Conservation (phyloP, 2,329 filamentous ascomycete genomes). For the Tetracladium maxilliforme region DNA sequence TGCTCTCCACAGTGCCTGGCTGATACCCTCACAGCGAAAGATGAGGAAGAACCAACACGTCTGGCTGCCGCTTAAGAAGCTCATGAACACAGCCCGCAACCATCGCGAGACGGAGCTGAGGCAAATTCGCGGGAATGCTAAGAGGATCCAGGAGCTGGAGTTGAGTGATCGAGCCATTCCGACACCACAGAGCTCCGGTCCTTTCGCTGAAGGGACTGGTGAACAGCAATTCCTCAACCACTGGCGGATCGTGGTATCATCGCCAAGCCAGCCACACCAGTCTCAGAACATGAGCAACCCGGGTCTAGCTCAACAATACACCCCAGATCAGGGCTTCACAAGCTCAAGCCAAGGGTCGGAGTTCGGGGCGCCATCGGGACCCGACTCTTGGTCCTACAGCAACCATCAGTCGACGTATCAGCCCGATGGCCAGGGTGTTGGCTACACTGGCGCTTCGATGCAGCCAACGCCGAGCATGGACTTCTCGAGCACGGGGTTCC, state of each 20-base stretch:
- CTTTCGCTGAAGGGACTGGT: slow-evolving; percentile 8
- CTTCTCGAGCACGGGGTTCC: slow-evolving; percentile 1
- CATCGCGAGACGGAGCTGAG: slow-evolving; percentile 17
- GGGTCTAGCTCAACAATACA: too few relatives aligned
- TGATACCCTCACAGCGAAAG: slow-evolving; percentile 18
- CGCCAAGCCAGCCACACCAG: too few relatives aligned
- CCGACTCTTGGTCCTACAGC: too few relatives aligned
- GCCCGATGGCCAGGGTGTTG: too few relatives aligned
- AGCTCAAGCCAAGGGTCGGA: too few relatives aligned
- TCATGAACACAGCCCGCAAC: slow-evolving; percentile 13
- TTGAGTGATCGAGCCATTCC: slow-evolving; percentile 8
- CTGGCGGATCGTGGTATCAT: too few relatives aligned
- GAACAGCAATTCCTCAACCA: slow-evolving; percentile 10
- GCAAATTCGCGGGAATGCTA: slow-evolving; percentile 12
- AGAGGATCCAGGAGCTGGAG: slow-evolving; percentile 10
- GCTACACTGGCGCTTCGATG: too few relatives aligned
- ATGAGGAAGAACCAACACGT: slow-evolving; percentile 16
- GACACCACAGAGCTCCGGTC: slow-evolving; percentile 13
- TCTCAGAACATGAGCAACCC: too few relatives aligned
- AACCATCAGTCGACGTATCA: too few relatives aligned
- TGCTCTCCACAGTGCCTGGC: slow-evolving; percentile 26
- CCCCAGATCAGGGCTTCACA: too few relatives aligned
- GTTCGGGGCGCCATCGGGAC: too few relatives aligned
- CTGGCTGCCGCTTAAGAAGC: slow-evolving; percentile 17
- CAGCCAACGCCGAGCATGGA: too few relatives aligned